Conservation (phyloP, 139 green algal genomes). For the Micromonas pusilla region DNA sequence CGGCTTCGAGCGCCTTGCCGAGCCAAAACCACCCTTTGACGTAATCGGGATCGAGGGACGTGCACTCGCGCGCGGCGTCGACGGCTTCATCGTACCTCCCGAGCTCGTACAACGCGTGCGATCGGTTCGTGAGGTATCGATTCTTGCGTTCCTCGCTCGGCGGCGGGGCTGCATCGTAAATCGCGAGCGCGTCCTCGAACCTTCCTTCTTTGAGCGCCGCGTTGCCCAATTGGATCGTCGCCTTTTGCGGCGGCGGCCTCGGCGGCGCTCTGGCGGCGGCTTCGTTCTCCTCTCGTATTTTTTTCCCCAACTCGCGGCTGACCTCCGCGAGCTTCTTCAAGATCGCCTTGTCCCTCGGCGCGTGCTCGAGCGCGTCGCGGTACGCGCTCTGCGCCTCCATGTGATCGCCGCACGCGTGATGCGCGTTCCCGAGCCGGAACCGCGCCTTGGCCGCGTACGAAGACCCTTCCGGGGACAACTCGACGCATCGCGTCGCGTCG, state of each 20-base stretch:
- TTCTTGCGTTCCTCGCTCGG: too few species aligned
- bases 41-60: too few species aligned
- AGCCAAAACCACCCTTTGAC: too few species aligned
- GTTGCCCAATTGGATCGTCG: too few species aligned
- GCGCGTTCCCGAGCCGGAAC: background rate
- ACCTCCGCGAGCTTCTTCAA: background rate
- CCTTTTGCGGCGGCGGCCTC: too few species aligned
- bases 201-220: background rate
- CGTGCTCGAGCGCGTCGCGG: background rate
- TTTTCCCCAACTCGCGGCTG: background rate
- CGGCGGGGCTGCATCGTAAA: too few species aligned
- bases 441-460: background rate
- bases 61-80: background rate
- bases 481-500: background rate
- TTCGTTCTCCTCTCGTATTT: too few species aligned
- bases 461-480: background rate
- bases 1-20: too few species aligned
- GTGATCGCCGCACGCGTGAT: background rate
- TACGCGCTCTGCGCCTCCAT: background rate
- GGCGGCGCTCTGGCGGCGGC: too few species aligned
- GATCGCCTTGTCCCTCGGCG: background rate
- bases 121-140: too few species aligned
- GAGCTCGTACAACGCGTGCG: too few species aligned
- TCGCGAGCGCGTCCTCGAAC: background rate
- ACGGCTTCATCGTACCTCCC: background rate